Conservation (phyloP, 2,329 filamentous ascomycete species). For the Diaporthe sp. region DNA sequence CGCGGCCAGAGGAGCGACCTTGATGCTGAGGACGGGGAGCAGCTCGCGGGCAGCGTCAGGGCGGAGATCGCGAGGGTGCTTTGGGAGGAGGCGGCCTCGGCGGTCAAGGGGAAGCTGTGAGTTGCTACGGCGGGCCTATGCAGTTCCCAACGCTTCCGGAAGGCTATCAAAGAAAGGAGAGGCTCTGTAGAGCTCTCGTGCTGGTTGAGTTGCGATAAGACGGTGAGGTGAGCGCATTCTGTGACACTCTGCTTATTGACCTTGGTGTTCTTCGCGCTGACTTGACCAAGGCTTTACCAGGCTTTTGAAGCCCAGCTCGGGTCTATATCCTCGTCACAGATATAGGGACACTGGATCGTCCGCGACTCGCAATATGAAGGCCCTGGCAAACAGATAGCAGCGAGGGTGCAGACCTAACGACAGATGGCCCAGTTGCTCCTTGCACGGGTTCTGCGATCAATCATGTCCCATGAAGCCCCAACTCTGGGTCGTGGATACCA, state of each 20-base stretch:
- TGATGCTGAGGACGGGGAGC: conserved; percentile 79
- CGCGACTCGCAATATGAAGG: neutral
- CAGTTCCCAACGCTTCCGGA: neutral
- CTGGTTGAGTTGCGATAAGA: neutral
- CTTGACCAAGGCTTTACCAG: neutral
- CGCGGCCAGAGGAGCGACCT: conserved; percentile 79
- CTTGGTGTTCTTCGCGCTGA: neutral
- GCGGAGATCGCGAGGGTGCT: conserved; percentile 63
- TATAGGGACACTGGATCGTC: neutral
- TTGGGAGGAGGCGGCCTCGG: conserved; percentile 54
- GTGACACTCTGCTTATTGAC: neutral
- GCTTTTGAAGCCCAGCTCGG: neutral
- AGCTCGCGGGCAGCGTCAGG: conserved; percentile 70
- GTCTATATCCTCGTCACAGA: neutral
- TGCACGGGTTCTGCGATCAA: neutral
- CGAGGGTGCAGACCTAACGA: neutral
- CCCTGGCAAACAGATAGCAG: neutral
- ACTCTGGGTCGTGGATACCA: neutral
- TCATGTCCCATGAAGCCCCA: neutral
- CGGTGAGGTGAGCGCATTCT: neutral
- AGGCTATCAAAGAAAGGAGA: neutral
- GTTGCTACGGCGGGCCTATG: neutral
- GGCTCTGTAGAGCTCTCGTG: neutral
- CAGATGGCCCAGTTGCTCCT: neutral
- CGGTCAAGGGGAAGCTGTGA: conserved; percentile 56